These are phyloP conservation scores for Fragosphaeria purpurea DNA, from an alignment of 2,329 filamentous ascomycete species.

Conservation along the genomic window DNA sequence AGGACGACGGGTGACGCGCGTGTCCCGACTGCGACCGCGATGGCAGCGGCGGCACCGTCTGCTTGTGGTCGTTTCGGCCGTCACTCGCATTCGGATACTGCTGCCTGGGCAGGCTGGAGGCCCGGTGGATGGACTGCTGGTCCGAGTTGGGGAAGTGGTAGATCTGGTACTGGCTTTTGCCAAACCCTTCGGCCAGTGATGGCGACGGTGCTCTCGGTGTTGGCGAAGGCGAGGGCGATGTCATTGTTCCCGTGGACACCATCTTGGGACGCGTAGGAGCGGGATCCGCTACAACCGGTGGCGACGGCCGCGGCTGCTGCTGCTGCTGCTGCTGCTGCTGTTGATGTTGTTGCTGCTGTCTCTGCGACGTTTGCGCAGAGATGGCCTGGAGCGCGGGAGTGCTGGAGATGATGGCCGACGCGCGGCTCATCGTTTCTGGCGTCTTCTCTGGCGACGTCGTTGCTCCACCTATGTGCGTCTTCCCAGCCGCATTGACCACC, in stretches of 20 bases:
- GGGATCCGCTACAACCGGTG: too few relatives aligned
- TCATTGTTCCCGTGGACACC: conserved; percentile 69
- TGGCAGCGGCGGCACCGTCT: conserved; percentile 17
- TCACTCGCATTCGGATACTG: conserved; percentile 5
- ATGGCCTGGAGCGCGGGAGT: conserved; percentile 53
- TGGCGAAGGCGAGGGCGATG: conserved; percentile 46
- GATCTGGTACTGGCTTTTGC: conserved; percentile 22
- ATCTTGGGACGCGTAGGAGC: conserved; percentile 16
- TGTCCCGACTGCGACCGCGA: conserved; percentile 25
- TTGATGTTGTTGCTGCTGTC: conserved; percentile 5
- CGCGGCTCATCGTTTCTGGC: conserved; percentile 41
- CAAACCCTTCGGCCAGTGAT: conserved; percentile 19
- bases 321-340: conserved; percentile 16
- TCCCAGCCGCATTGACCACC: too few relatives aligned
- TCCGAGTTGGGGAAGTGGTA: conserved; percentile 33
- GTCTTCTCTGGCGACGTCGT: conserved; percentile 29
- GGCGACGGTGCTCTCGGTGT: conserved; percentile 27
- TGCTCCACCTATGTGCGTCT: conserved; percentile 7
- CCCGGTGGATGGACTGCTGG: conserved; percentile 20
- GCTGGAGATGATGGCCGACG: conserved; percentile 53
- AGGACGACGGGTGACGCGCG: conserved; percentile 35
- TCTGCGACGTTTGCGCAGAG: conserved; percentile 27
- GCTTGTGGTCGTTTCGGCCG: not conserved
- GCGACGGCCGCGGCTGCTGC: too few relatives aligned
- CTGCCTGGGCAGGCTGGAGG: conserved; percentile 27